Evolutionary conservation across 176 grass and related monocot species (phyloP), one percentile per base, ranked within the genome.

Genomic region (Raddia distichophylla): DNA sequence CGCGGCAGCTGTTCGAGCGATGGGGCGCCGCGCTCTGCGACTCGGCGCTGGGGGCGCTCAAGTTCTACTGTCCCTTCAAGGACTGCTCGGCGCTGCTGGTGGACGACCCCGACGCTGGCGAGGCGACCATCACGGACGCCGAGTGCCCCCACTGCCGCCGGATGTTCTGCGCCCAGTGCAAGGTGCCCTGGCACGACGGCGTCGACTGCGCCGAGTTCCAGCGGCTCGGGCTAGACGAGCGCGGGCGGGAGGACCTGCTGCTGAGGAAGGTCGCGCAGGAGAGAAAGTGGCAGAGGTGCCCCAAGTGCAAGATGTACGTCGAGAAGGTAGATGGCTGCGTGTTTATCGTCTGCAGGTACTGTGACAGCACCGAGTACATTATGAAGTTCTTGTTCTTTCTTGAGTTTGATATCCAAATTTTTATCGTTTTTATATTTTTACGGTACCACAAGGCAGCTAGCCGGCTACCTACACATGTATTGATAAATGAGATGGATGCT

Each of bases 231-330:
- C 59, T 87, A 43, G 88, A 93, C 20, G 88, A 97, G 81, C 76
- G 73, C 7, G 57, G 79, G 5, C 53, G 16, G 10, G 86, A 89
- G 54, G 92, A 98, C 63, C 60, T 93, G 48, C 56, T 94, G 75
- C 88, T 98, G 34, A 71, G 33, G 82, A 84, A 89, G 72, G 61
- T 98, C 1, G 90, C 90, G 0, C 42, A 59, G 37, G 43, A 82
- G 68, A 85, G 77, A 51, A 90, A 64, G 75, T 98, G 95, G 95
- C 92, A 94, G 86, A 86, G 88, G 51, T 98, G 95, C 67, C 84
- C 92, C 3, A 80, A 88, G 65, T 98, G 95, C 78, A 93, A 76
- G 87, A 93, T 98, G 8, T 91, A 83, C 19, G 95, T 94, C 32
- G 95, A 98, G 69, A 98, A 77, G 81, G 64, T 75, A 0, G 69